Evolutionary conservation across 306 rosid genomes (phyloP).

Genomic region (Dryas octopetala): DNA sequence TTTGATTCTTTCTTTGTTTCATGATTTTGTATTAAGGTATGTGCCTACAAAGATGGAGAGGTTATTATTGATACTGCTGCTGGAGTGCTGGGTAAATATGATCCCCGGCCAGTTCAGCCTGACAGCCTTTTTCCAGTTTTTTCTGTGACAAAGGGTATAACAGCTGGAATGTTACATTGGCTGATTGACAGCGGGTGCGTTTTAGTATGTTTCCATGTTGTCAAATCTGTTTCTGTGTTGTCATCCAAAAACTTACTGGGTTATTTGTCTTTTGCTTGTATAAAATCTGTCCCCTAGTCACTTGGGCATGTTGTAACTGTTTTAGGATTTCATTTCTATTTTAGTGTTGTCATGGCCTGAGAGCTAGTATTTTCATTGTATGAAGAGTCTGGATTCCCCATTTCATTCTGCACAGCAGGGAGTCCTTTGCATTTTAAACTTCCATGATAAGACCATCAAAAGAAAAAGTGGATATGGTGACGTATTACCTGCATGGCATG

Average conservation of each 20-base stretch:
- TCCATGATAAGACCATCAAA: not conserved
- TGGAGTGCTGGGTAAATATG: slow-evolving; percentile 95
- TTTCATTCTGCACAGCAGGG: not conserved
- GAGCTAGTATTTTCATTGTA: not conserved
- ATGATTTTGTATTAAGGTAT: slow-evolving; percentile 58
- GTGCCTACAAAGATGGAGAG: slow-evolving; percentile 97
- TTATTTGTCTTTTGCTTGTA: not conserved
- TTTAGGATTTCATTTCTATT: not conserved
- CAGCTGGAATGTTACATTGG: slow-evolving; percentile 99
- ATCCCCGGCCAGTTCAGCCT: slow-evolving; percentile 97
- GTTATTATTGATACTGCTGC: slow-evolving; percentile 97
- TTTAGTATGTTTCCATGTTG: slow-evolving; percentile 10
- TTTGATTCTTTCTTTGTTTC: slow-evolving; percentile 11
- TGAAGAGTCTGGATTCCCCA: not conserved
- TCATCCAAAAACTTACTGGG: not conserved
- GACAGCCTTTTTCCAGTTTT: slow-evolving; percentile 95
- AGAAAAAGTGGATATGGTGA: not conserved
- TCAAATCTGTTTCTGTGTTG: not conserved
- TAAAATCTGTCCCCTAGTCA: not conserved
- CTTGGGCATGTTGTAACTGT: not conserved
- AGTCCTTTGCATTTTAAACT: not conserved
- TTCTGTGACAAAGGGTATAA: slow-evolving; percentile 87
- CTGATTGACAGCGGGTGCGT: slow-evolving; percentile 86
- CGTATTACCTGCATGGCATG: not conserved
- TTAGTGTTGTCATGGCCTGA: not conserved